phyloP scores from a whole-genome alignment of 768 basidiomycete genomes.

The Phaeolepiota aurea region DNA sequence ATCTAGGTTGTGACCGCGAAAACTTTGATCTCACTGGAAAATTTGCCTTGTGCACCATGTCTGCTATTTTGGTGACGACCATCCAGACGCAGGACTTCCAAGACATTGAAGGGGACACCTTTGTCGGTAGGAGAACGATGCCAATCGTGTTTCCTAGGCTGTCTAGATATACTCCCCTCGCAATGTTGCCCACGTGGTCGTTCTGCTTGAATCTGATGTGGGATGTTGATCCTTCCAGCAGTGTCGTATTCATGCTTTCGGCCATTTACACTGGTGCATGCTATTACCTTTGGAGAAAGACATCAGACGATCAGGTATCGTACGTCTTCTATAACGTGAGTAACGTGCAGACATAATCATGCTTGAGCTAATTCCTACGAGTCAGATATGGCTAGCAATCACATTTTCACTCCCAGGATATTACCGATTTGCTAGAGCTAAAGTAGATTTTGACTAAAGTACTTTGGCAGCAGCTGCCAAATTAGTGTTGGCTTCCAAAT shows the following conservation, averaged over 20 bases:
- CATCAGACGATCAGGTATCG: slow-evolving; percentile 11
- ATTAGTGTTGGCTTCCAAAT: no score
- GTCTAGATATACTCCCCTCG: slow-evolving; percentile 19
- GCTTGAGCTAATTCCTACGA: neutral
- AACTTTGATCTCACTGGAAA: slow-evolving; percentile 3
- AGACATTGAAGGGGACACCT: slow-evolving; percentile 31
- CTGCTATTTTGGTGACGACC: slow-evolving; percentile 32
- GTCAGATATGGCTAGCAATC: slow-evolving; percentile 15
- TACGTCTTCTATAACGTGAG: slow-evolving; percentile 18
- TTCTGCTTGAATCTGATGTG: slow-evolving; percentile 21
- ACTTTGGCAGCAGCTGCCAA: no score
- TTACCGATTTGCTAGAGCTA: slow-evolving; percentile 9
- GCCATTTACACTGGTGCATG: slow-evolving; percentile 18
- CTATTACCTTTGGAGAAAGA: slow-evolving; percentile 11
- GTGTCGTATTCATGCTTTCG: slow-evolving; percentile 18
- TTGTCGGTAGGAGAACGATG: slow-evolving; percentile 30
- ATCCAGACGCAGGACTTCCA: slow-evolving; percentile 42
- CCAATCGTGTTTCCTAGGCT: slow-evolving; percentile 32
- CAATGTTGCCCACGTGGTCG: slow-evolving; percentile 30
- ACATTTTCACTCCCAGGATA: slow-evolving; percentile 13
- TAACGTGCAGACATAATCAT: neutral
- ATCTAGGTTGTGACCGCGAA: neutral
- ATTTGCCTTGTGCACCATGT: slow-evolving; percentile 24
- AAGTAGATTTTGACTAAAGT: no score
- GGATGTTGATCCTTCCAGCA: slow-evolving; percentile 19